phyloP scores from a whole-genome alignment of 2,329 filamentous ascomycete species.

The Westerdykella ornata region DNA sequence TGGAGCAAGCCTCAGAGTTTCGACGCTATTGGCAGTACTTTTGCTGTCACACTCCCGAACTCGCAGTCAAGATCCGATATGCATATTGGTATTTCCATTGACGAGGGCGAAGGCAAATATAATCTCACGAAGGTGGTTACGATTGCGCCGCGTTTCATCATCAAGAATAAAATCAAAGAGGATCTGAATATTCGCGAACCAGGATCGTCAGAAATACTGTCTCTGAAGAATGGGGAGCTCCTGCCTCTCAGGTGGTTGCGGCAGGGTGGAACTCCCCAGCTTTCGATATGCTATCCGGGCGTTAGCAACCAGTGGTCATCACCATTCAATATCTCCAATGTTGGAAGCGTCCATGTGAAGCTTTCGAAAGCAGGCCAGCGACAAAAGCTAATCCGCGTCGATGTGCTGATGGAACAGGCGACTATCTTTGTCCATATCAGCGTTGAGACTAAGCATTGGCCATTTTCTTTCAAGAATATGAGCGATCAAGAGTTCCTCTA shows the following conservation, averaged over 20 bases:
- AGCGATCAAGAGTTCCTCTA: constrained; percentile 96
- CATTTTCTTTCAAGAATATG: constrained; percentile 97
- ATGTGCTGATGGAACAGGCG: constrained; percentile 85
- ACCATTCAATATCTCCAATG: constrained; percentile 92
- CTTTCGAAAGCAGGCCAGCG: constrained; percentile 83
- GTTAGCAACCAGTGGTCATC: constrained; percentile 97
- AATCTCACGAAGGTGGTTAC: constrained; percentile 95
- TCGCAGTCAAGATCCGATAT: constrained; percentile 68
- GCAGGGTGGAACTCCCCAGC: constrained; percentile 73
- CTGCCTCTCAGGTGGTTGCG: constrained; percentile 86
- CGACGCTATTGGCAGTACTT: constrained; percentile 89
- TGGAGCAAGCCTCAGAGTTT: constrained; percentile 99
- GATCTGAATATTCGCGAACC: constrained; percentile 86
- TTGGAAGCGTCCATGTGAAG: constrained; percentile 89
- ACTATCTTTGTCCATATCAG: constrained; percentile 91
- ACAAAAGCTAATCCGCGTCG: constrained; percentile 78
- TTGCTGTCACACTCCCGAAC: constrained; percentile 78
- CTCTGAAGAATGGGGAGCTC: constrained; percentile 68
- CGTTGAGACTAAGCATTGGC: constrained; percentile 91
- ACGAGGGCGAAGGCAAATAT: constrained; percentile 92
- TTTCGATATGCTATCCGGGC: constrained; percentile 87
- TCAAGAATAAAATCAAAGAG: constrained; percentile 88
- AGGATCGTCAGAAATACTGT: constrained; percentile 78
- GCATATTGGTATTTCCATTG: constrained; percentile 81
- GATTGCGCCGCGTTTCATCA: constrained; percentile 81